Conservation (phyloP, 305 asterid genomes). For the Fraxinus greggii region DNA sequence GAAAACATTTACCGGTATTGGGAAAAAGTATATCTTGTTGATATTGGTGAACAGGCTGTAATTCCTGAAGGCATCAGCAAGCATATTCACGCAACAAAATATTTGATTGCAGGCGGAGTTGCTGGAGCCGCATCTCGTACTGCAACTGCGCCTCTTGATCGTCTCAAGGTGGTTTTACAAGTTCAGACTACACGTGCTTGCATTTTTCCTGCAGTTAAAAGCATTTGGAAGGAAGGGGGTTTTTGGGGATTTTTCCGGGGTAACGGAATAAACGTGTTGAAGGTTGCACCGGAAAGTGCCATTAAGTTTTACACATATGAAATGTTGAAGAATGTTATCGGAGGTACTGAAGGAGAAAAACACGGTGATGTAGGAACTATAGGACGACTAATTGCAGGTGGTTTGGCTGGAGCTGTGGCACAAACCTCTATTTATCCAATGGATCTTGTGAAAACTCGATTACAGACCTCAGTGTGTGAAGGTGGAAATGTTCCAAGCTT, state of each 20-base stretch:
- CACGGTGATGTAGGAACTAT: slow-evolving; percentile 58
- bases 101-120: slow-evolving; percentile 91
- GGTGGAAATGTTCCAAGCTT: slow-evolving; percentile 67
- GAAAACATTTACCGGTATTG: slow-evolving; percentile 86
- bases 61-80: slow-evolving; percentile 94
- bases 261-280: slow-evolving; percentile 82
- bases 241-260: slow-evolving; percentile 75
- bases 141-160: slow-evolving; percentile 94
- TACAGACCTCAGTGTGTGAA: slow-evolving; percentile 71
- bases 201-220: slow-evolving; percentile 55
- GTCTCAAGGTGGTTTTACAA: slow-evolving; percentile 82
- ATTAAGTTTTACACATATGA: slow-evolving; percentile 87
- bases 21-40: slow-evolving; percentile 90
- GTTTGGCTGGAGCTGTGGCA: slow-evolving; percentile 96
- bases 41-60: slow-evolving; percentile 92
- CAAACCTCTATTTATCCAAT: slow-evolving; percentile 92
- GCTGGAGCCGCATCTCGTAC: slow-evolving; percentile 98
- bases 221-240: slow-evolving; percentile 79
- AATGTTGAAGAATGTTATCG: slow-evolving; percentile 62
- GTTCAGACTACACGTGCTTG: slow-evolving; percentile 80
- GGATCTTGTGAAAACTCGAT: slow-evolving; percentile 94
- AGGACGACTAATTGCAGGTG: slow-evolving; percentile 81
- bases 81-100: slow-evolving; percentile 76
- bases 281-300: slow-evolving; percentile 99
- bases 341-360: slow-evolving; percentile 45